A percentile compares a stretch with the other conserved stretches of the same genome.
Evolutionary conservation across 2,329 filamentous ascomycete genomes (phyloP).

Genomic region (Xylariaceae sp.): DNA sequence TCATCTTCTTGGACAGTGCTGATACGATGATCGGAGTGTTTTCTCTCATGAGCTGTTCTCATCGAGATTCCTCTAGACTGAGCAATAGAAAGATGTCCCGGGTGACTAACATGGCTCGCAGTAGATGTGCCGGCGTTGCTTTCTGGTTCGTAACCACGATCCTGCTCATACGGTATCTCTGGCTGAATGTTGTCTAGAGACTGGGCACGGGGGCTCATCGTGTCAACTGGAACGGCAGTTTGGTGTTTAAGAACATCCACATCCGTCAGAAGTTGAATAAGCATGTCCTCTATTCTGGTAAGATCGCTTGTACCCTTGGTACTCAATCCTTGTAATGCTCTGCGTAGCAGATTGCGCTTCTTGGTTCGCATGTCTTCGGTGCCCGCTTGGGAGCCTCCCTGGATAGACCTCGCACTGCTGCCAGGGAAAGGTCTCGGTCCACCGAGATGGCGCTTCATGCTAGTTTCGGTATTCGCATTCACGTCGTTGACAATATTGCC

Average conservation of each 20-base stretch:
- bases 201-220: slow-evolving; percentile 46
- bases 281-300: slow-evolving; percentile 81
- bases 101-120: slow-evolving; percentile 66
- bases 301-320: slow-evolving; percentile 84
- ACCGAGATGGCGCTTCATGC: slow-evolving; percentile 73
- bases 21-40: slow-evolving; percentile 71
- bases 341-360: slow-evolving; percentile 88
- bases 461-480: slow-evolving; percentile 82
- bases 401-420: slow-evolving; percentile 55
- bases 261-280: slow-evolving; percentile 86
- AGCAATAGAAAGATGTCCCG: slow-evolving; percentile 65
- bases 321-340: slow-evolving; percentile 86
- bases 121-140: slow-evolving; percentile 71
- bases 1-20: slow-evolving; percentile 88
- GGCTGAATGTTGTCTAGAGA: slow-evolving; percentile 66
- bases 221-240: slow-evolving; percentile 38
- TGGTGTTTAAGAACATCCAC: slow-evolving; percentile 76
- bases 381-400: slow-evolving; percentile 51
- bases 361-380: slow-evolving; percentile 62
- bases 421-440: slow-evolving; percentile 80
- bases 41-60: slow-evolving; percentile 46
- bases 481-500: slow-evolving; percentile 80
- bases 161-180: slow-evolving; percentile 60
- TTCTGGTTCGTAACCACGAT: slow-evolving; percentile 76
- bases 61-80: slow-evolving; percentile 44